These are phyloP conservation scores for Kwoniella bestiolae DNA, from an alignment of 768 basidiomycete species.

Conservation along the genomic window DNA sequence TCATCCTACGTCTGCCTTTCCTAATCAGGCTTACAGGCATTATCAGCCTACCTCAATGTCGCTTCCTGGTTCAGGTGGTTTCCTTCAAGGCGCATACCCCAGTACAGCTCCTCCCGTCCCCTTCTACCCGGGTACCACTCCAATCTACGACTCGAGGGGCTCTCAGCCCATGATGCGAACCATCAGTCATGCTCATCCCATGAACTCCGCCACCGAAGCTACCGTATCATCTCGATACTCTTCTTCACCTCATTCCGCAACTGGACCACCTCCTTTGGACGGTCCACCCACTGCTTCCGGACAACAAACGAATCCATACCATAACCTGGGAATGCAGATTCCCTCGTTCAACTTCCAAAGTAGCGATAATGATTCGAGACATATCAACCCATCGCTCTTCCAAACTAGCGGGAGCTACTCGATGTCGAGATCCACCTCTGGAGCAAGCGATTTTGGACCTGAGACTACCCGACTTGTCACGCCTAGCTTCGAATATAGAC, in stretches of 20 bases:
- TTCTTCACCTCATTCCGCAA: slow-evolving; percentile 44
- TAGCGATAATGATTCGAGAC: slow-evolving; percentile 12
- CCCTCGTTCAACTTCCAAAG: slow-evolving; percentile 18
- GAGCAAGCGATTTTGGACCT: slow-evolving; percentile 34
- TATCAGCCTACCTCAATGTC: slow-evolving; percentile 22
- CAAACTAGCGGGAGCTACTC: slow-evolving; percentile 29
- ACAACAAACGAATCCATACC: slow-evolving; percentile 12
- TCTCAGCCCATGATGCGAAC: slow-evolving; percentile 46
- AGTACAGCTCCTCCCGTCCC: slow-evolving; percentile 32
- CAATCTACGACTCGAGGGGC: slow-evolving; percentile 34
- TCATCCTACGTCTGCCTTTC: slow-evolving; percentile 29
- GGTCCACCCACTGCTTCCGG: slow-evolving; percentile 33
- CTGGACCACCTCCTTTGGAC: slow-evolving; percentile 9
- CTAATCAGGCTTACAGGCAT: slow-evolving; percentile 18
- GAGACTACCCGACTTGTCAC: slow-evolving; percentile 40
- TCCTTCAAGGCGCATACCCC: slow-evolving; percentile 19
- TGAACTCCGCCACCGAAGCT: slow-evolving; percentile 47
- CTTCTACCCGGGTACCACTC: slow-evolving; percentile 30
- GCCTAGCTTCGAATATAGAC: slow-evolving; percentile 39
- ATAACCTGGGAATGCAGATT: slow-evolving; percentile 1
- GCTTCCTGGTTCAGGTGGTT: slow-evolving; percentile 21
- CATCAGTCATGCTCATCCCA: slow-evolving; percentile 47
- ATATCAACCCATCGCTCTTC: slow-evolving; percentile 46
- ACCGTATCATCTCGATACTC: slow-evolving; percentile 45
- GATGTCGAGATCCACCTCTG: slow-evolving; percentile 52